Conservation (phyloP, 1,139 yeast genomes). For the Taiozyma sp. region DNA sequence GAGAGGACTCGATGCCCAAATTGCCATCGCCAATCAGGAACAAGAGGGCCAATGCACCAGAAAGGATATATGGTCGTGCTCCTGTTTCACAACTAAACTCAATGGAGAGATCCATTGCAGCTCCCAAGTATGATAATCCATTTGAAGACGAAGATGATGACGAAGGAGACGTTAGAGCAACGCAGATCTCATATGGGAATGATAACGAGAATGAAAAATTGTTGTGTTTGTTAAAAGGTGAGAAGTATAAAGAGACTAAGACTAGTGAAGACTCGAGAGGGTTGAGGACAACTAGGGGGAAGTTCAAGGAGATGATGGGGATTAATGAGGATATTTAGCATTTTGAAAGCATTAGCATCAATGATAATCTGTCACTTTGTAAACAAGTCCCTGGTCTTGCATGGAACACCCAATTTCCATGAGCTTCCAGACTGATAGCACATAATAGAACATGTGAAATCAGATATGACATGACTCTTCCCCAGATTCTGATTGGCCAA, state of each 20-base stretch:
- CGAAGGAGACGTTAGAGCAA: slow-evolving; percentile 4
- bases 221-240: not conserved
- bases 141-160: slow-evolving; percentile 4
- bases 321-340: not conserved
- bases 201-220: not conserved
- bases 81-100: slow-evolving; percentile 29
- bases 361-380: too few relatives aligned
- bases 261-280: not conserved
- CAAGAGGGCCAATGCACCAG: slow-evolving; percentile 23
- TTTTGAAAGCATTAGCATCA: not conserved
- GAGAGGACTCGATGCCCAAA: slow-evolving; percentile 16
- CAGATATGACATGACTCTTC: too few relatives aligned
- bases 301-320: not conserved
- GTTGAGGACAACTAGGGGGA: not conserved
- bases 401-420: too few relatives aligned
- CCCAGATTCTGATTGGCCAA: too few relatives aligned
- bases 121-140: not conserved
- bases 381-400: too few relatives aligned
- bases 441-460: too few relatives aligned
- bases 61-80: slow-evolving; percentile 32
- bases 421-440: too few relatives aligned
- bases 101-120: not conserved
- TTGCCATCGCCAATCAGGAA: slow-evolving; percentile 32
- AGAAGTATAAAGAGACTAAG: not conserved
- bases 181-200: slow-evolving; percentile 8